phyloP scores from a whole-genome alignment of 768 basidiomycete genomes.

The Agaricus blazei region DNA sequence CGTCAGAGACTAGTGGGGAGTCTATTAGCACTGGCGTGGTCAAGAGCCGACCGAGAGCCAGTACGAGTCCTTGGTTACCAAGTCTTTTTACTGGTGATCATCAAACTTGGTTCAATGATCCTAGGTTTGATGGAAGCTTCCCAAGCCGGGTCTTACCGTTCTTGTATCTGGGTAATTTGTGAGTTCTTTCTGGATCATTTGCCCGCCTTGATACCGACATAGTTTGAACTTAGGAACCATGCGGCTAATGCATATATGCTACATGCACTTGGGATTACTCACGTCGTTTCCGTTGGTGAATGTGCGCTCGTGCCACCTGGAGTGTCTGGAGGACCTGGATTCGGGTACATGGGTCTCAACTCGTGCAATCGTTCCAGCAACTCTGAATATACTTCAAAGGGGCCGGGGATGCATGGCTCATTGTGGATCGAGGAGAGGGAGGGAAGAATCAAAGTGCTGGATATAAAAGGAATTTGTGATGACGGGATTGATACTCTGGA shows the following conservation, averaged over 20 bases:
- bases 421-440: conserved; percentile 86
- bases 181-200: conserved; percentile 30
- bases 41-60: conserved; percentile 60
- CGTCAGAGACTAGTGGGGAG: not conserved
- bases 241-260: conserved; percentile 95
- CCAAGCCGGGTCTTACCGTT: conserved; percentile 90
- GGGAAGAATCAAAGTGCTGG: conserved; percentile 85
- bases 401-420: conserved; percentile 56
- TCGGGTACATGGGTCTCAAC: conserved; percentile 11
- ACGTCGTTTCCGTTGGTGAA: conserved; percentile 96
- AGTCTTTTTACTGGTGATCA: conserved; percentile 62
- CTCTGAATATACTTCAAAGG: conserved; percentile 37
- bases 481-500: conserved; percentile 95
- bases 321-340: conserved; percentile 24
- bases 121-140: conserved; percentile 92
- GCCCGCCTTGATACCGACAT: not conserved
- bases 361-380: conserved; percentile 24
- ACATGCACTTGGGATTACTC: conserved; percentile 91
- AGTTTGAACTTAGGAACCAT: conserved; percentile 60
- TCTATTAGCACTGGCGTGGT: conserved; percentile 11
- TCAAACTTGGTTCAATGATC: conserved; percentile 93
- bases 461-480: conserved; percentile 90
- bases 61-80: conserved; percentile 62
- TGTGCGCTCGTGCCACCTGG: conserved; percentile 76
- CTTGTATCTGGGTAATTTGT: conserved; percentile 94